Percentiles rank a stretch among this genome's conserved stretches.
Evolutionary conservation across 2,329 filamentous ascomycete species (phyloP).

Genomic region (Domatiomyces globalis): DNA sequence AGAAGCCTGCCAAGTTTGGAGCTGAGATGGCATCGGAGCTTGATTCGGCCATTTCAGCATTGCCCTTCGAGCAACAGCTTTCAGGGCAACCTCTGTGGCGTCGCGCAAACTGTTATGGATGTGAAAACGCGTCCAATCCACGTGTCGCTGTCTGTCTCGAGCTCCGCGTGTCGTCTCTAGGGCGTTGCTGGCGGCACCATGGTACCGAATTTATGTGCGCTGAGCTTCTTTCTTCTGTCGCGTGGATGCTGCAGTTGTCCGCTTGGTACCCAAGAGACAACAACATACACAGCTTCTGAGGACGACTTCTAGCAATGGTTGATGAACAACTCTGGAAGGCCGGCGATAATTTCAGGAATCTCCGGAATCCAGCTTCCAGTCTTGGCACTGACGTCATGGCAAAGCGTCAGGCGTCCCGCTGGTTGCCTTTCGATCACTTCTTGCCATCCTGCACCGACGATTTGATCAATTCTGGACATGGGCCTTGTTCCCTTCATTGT

Average conservation of each 20-base stretch:
- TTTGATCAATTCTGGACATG: too few species aligned
- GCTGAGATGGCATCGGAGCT: conserved; percentile 6
- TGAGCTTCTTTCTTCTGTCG: neutral
- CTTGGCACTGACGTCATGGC: neutral
- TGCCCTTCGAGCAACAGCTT: neutral
- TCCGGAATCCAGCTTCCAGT: neutral
- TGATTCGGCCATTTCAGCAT: neutral
- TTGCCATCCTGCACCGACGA: too few species aligned
- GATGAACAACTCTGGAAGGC: neutral
- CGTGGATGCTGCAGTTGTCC: neutral
- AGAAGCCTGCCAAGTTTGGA: conserved; percentile 8
- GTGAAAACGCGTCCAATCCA: neutral
- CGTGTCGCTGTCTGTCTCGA: too few species aligned
- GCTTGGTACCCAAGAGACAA: neutral
- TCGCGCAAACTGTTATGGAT: neutral
- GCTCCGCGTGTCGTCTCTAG: neutral
- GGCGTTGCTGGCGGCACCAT: neutral
- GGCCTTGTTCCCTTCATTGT: neutral
- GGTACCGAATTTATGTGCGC: neutral
- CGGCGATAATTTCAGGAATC: neutral
- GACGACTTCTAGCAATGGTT: neutral
- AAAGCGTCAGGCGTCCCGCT: neutral
- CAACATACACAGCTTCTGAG: neutral
- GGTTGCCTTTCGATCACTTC: neutral
- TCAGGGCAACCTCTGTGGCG: neutral